Evolutionary conservation across 495 filamentous ascomycete species (phyloP), one percentile per base, ranked within the genome.

Genomic region (Penicillium salamii): DNA sequence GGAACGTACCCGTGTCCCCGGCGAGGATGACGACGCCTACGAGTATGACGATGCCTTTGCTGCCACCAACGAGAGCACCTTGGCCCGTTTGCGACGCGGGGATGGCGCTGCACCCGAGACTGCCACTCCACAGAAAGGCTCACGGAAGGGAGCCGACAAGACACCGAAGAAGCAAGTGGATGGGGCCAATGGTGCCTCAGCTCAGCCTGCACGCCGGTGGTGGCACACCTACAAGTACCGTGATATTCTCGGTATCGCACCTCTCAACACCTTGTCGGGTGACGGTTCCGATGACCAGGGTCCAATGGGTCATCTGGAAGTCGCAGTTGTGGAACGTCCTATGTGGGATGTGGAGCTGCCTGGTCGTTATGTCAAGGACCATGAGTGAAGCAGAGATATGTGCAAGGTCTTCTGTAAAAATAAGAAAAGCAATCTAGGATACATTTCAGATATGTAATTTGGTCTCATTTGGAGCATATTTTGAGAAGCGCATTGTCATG

Each of bases 191-290:
- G 54, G 59, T 12, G 26, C 42, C 19, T 50, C 56, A 20, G 51
- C 59, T 33, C 59, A 67, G 42, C 46, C 58, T 26, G 31, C 59
- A 7, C 70, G 71, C 15, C 68, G 68, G 5, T 76, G 71, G 71
- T 97, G 90, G 91, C 80, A 79, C 54, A 92, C 90, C 7, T 89
- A 87, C 68, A 91, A 93, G 62, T 99, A 96, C 63, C 77, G 90
- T 48, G 87, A 91, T 7, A 90, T 99, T 50, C 68, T 99, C 55
- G 93, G 91, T 4, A 86, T 97, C 23, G 86, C 92, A 12, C 83
- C 86, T 14, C 68, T 98, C 19, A 65, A 72, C 52, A 49, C 44
- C 13, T 29, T 54, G 11, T 52, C 61, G 13, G 49, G 40, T 23
- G 54, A 61, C 15, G 61, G 62, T 23, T 54, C 63, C 12, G 47